Base-by-base conservation (phyloP, 495 filamentous ascomycete genomes). In the Staphylotrichum longicolle region DNA sequence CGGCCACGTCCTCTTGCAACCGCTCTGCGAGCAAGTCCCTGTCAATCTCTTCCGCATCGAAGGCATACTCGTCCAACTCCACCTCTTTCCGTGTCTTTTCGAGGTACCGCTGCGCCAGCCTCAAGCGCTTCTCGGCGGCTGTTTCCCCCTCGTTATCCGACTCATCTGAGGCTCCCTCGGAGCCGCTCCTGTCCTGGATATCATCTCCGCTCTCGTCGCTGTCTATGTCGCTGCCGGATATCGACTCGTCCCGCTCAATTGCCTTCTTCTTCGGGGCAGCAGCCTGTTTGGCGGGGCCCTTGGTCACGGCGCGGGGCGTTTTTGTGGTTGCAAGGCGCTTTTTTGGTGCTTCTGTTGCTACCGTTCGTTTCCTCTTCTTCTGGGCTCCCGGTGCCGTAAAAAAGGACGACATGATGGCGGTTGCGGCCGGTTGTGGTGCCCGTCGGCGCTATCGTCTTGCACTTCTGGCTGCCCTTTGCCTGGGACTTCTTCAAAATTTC, bases 41-140 rank as follows among this genome's bases (percentile, higher is more conserved):
- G 74, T 98, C 94, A 48, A 98, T 90, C 20, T 97, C 87, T 62
- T 86, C 92, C 4, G 94, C 94, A 76, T 98, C 91, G 67, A 96
- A 98, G 5, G 90, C 94, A 54, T 78, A 82, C 35, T 75, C 75
- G 69, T 70, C 61, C 50, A 68, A 33, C 30, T 70, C 69, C 33
- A 95, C 89, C 70, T 97, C 92, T 54, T 89, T 82, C 53, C 86
- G 82, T 54, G 96, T 86, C 70, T 95, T 96, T 15, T 95, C 89
- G 49, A 98, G 80, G 72, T 98, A 98, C 64, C 90, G 87, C 76
- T 97, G 91, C 8, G 94, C 94, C 41, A 98, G 84, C 67, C 93
- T 86, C 66, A 96, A 73, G 60, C 94, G 83, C 72, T 90, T 86
- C 68, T 96, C 91, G 60, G 90, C 91, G 3, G 87, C 91, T 11